Percentiles rank a stretch among this genome's conserved stretches.
Conservation (phyloP, 768 basidiomycete species). For the Candolleomyces aberdarensis region DNA sequence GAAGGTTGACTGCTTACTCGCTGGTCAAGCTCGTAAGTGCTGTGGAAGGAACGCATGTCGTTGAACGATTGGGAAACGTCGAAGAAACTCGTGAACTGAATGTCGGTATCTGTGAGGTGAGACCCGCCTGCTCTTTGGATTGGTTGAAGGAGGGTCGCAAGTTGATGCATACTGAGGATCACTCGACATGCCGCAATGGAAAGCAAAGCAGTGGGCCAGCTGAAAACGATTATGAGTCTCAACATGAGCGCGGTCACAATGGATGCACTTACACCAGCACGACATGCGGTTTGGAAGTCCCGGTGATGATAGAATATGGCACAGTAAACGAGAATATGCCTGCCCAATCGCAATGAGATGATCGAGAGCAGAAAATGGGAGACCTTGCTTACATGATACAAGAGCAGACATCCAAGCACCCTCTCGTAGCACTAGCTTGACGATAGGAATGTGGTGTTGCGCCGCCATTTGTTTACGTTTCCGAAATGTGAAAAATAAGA, state of each 20-base stretch:
- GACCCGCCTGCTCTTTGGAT: neutral
- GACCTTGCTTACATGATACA: neutral
- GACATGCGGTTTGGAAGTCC: conserved; percentile 1
- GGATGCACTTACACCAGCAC: conserved; percentile 1
- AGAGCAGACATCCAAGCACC: conserved; percentile 6
- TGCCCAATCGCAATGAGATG: neutral
- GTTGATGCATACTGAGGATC: conserved; percentile 6
- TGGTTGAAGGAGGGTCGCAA: neutral
- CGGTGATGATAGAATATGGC: conserved; percentile 6
- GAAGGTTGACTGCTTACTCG: too few relatives aligned
- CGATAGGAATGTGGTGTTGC: conserved; percentile 1
- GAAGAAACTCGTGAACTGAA: conserved; percentile 9
- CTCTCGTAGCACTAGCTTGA: conserved; percentile 6
- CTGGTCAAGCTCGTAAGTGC: too few relatives aligned
- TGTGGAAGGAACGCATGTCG: too few relatives aligned
- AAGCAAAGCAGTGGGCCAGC: conserved; percentile 3
- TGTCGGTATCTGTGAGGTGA: conserved; percentile 1
- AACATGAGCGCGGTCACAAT: too few relatives aligned
- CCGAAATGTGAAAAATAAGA: conserved; percentile 5
- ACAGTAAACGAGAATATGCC: conserved; percentile 2
- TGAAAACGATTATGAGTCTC: neutral
- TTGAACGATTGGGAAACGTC: neutral
- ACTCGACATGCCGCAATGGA: conserved; percentile 4
- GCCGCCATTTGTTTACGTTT: conserved; percentile 5
- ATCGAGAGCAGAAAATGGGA: neutral